Conservation (phyloP, 805 yeast genomes). For the Starmera dryadoides region DNA sequence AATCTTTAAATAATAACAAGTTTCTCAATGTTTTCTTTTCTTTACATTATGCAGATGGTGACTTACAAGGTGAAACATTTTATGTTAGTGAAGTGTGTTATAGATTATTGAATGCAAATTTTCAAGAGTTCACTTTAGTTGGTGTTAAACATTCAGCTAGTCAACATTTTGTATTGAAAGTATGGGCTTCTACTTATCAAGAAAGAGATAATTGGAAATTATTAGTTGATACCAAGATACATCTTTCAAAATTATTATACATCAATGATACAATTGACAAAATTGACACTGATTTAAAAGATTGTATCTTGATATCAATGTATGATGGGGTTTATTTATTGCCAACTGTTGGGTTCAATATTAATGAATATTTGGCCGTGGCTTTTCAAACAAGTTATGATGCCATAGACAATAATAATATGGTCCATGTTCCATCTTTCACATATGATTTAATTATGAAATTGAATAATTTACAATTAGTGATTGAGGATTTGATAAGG, state of each 20-base stretch:
- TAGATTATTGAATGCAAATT: conserved; percentile 21
- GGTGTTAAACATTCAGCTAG: conserved; percentile 3
- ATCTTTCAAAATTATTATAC: conserved; percentile 23
- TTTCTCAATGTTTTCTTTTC: conserved; percentile 30
- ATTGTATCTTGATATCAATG: conserved; percentile 21
- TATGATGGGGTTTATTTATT: conserved; percentile 23
- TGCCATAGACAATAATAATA: not conserved
- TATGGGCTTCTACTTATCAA: conserved; percentile 13
- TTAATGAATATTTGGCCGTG: conserved; percentile 2
- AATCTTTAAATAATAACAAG: conserved; percentile 18
- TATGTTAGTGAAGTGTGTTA: conserved; percentile 28
- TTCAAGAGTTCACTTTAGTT: conserved; percentile 20
- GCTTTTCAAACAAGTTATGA: not conserved
- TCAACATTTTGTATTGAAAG: conserved; percentile 9
- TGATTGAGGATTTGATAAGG: conserved; percentile 25
- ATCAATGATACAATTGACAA: conserved; percentile 22
- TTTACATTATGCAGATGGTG: conserved; percentile 20
- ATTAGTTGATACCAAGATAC: conserved; percentile 17
- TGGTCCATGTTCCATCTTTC: conserved; percentile 17
- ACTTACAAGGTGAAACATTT: conserved; percentile 18
- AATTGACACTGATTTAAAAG: conserved; percentile 11
- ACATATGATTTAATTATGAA: conserved; percentile 36
- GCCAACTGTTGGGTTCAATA: conserved; percentile 5
- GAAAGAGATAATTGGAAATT: conserved; percentile 17
- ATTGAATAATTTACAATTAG: conserved; percentile 28